These are phyloP conservation scores for Beauveria brongniartii DNA, from an alignment of 2,329 filamentous ascomycete genomes.

Conservation along the genomic window DNA sequence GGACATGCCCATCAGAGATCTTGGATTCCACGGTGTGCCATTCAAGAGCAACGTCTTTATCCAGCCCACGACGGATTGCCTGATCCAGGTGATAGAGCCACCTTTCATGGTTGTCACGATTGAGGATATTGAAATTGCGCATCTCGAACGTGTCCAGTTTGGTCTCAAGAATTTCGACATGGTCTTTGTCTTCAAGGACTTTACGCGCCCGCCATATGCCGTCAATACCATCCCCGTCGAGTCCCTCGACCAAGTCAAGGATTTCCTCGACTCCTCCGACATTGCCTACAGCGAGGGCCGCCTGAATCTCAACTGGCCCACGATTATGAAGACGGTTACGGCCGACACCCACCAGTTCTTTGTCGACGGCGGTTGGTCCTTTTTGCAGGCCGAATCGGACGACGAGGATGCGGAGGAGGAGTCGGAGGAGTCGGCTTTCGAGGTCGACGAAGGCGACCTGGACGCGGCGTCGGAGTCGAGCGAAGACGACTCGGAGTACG, in stretches of 20 bases:
- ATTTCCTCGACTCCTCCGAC: constrained; percentile 93
- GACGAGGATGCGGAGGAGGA: constrained; percentile 66
- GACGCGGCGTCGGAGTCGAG: constrained; percentile 69
- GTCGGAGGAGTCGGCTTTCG: constrained; percentile 84
- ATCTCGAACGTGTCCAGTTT: constrained; percentile 92
- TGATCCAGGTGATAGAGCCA: constrained; percentile 94
- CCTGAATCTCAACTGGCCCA: constrained; percentile 96
- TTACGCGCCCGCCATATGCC: constrained; percentile 79
- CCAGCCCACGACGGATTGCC: constrained; percentile 90
- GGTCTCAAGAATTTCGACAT: constrained; percentile 98
- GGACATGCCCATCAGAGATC: constrained; percentile 92
- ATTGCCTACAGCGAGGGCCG: constrained; percentile 92
- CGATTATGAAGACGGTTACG: constrained; percentile 98
- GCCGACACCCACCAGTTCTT: constrained; percentile 94
- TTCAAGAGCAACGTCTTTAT: constrained; percentile 93
- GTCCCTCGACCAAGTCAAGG: constrained; percentile 88
- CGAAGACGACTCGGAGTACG: constrained; percentile 86
- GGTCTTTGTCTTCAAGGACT: constrained; percentile 98
- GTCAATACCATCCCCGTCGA: constrained; percentile 98
- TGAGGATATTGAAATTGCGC: constrained; percentile 91
- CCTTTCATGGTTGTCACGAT: constrained; percentile 95
- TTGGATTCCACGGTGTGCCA: constrained; percentile 94
- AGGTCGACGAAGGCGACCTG: constrained; percentile 79
- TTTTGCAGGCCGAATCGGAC: constrained; percentile 81
- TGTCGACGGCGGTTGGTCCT: constrained; percentile 88